Evolutionary conservation across 2,329 filamentous ascomycete species (phyloP).

Genomic region (Penicillium thymicola): DNA sequence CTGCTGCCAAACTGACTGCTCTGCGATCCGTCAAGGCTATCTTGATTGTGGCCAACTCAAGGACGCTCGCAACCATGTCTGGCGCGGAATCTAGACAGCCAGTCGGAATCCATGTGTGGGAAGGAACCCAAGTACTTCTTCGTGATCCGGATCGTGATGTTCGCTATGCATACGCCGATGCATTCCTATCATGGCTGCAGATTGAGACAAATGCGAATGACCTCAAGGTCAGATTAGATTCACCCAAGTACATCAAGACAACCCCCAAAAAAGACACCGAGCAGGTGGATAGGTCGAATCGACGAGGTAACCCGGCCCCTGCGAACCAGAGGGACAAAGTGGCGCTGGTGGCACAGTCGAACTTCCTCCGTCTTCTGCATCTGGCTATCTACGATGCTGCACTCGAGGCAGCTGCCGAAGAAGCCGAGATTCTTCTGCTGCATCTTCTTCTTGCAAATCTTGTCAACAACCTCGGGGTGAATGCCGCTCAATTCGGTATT

Average conservation of each 20-base stretch:
- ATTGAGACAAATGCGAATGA: constrained; percentile 71
- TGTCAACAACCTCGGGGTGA: constrained; percentile 75
- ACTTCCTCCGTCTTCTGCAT: constrained; percentile 78
- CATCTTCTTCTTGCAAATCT: constrained; percentile 74
- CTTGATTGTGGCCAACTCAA: constrained; percentile 73
- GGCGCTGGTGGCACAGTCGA: constrained; percentile 54
- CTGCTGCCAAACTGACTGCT: constrained; percentile 60
- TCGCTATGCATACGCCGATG: constrained; percentile 79
- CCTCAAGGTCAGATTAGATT: constrained; percentile 59
- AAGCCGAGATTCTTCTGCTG: constrained; percentile 71
- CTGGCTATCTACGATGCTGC: constrained; percentile 87
- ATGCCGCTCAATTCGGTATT: constrained; percentile 72
- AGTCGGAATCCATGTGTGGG: constrained; percentile 82
- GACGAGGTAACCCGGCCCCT: constrained; percentile 67
- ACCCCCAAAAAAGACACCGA: constrained; percentile 44
- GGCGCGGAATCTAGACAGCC: constrained; percentile 67
- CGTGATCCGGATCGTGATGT: constrained; percentile 75
- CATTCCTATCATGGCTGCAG: constrained; percentile 77
- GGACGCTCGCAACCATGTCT: constrained; percentile 57
- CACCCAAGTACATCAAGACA: constrained; percentile 45
- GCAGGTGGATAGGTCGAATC: constrained; percentile 43
- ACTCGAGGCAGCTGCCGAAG: constrained; percentile 67
- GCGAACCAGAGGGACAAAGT: constrained; percentile 58
- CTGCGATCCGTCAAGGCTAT: constrained; percentile 80
- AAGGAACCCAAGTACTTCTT: constrained; percentile 92